Evolutionary conservation across 1,284 basidiomycete genomes (phyloP), one percentile per base, ranked within the genome.

Genomic region (Xerocomus minutiporus): DNA sequence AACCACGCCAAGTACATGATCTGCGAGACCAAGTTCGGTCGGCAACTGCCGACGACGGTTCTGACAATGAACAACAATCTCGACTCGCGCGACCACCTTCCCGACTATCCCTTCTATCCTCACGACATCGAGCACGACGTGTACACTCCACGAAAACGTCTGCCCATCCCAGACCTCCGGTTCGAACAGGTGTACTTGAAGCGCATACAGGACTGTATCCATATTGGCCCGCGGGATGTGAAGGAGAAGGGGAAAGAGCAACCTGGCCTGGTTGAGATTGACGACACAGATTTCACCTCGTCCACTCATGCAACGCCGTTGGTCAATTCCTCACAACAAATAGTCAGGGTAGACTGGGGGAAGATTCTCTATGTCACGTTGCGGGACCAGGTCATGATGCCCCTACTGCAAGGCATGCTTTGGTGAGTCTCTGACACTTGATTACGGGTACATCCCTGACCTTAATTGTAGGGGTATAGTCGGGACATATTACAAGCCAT

Each of bases 151-250:
- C 62, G 67, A n/a, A 66, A 51, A 13, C 75, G 68, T 51, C 60
- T 78, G 23, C 74, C 75, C 32, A 82, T 85, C 47, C 85, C 86
- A 29, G 86, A 89, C 63, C 70, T 88, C 42, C 84, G 86, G 17
- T 88, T 86, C 70, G 87, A 89, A 61, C 76, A 80, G 51, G 82
- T 79, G 51, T 89, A 84, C 63, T 59, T 87, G 53, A 76, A 75
- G 55, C 83, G 81, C 58, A 74, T 87, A 56, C 73, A 71, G 34
- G 73, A 73, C n/a, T 82, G 77, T 59, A 69, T 86, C 45, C 73
- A 75, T 44, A 62, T 82, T 48, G 68, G 67, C 51, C 65, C 61
- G 20, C 59, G 59, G 31, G 50, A 60, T 48, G 55, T 43, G 29
- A 69, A 70, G 48, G 72, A 72, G 55, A 72, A 68, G 47, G 59